These are phyloP conservation scores for Stereocaulon alpinum DNA, from an alignment of 495 filamentous ascomycete genomes.

Conservation along the genomic window DNA sequence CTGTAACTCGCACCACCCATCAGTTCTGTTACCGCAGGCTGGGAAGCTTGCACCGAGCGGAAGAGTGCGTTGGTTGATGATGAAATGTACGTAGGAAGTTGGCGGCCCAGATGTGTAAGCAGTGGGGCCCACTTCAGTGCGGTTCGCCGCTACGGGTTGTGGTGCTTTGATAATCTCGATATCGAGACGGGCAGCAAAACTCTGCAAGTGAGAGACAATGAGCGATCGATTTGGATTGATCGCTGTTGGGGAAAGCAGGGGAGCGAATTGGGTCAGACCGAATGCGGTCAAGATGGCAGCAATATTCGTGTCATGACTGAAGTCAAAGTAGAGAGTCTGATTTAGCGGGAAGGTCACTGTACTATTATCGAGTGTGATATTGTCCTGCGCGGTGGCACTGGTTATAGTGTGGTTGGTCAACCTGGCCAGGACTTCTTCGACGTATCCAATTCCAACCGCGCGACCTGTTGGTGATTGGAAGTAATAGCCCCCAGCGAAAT, in stretches of 20 bases:
- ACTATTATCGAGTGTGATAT: slow-evolving; percentile 43
- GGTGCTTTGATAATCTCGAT: slow-evolving; percentile 55
- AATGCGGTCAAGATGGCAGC: slow-evolving; percentile 40
- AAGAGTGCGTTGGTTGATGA: slow-evolving; percentile 53
- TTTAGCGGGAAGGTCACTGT: slow-evolving; percentile 37
- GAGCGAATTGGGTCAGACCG: slow-evolving; percentile 43
- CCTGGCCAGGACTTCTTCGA: slow-evolving; percentile 50
- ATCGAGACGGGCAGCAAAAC: slow-evolving; percentile 51
- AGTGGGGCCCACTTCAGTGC: slow-evolving; percentile 22
- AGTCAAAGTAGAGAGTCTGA: slow-evolving; percentile 41
- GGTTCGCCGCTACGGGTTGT: slow-evolving; percentile 34
- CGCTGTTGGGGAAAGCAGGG: slow-evolving; percentile 32
- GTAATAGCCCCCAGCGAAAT: slow-evolving; percentile 46
- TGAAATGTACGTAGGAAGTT: slow-evolving; percentile 53
- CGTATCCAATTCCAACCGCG: slow-evolving; percentile 53
- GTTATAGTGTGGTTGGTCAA: slow-evolving; percentile 44
- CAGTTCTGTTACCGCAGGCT: slow-evolving; percentile 46
- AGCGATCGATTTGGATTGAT: slow-evolving; percentile 36
- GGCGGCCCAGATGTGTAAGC: slow-evolving; percentile 25
- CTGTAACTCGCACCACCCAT: slow-evolving; percentile 54
- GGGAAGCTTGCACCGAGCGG: slow-evolving; percentile 46
- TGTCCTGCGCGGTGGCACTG: slow-evolving; percentile 45
- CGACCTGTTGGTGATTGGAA: slow-evolving; percentile 52
- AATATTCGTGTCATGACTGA: slow-evolving; percentile 35
- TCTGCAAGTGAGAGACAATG: slow-evolving; percentile 45